Evolutionary conservation across 495 filamentous ascomycete species (phyloP), one percentile per base, ranked within the genome.

Genomic region (Barbatosphaeria neglecta): DNA sequence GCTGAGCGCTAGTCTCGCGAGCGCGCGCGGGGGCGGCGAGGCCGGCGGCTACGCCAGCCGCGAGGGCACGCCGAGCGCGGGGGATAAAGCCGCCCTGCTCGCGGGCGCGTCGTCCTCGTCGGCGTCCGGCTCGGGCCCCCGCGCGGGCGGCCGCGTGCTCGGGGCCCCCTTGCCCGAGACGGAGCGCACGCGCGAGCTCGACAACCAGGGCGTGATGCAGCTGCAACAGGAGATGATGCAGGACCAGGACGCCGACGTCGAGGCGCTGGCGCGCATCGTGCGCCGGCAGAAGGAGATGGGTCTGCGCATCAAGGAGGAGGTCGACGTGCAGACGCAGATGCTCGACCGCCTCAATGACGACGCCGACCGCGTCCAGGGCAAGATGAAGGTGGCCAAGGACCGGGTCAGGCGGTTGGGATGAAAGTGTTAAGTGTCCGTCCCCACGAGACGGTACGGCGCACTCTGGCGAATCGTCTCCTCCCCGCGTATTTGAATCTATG

Each of bases 121-220:
- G 16, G 31, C 17, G 8, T 44, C 38, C 24, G 22, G 39, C 15
- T 17, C 31, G 22, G 24, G 43, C 23, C 25, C 48, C 28, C 22
- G 51, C 31, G 22, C 53, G 9, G 54, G 76, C 6, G 78, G 87
- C 5, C 62, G 90, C 19, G 85, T 95, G 4, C 70, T 97, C 6
- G 93, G 93, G 0, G 81, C 69, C 1, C 79, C 80, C 10, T 56
- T 81, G 19, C 82, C 83, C 39, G 92, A 99, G 64, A 97, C 87
- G 37, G 86, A 88, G 48, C 72, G 75, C 47, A 97, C 92, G 39
- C 68, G 90, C 33, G 89, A 95, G 66, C 65, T 92, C 47, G 92
- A 95, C 58, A 99, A 99, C 56, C 66, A 78, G 24, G 92, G 90
- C 0, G 84, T 99, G 35, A 50, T 96, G 58, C 81, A 89, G 71